Evolutionary conservation across 495 filamentous ascomycete genomes (phyloP), one percentile per base, ranked within the genome.

Genomic region (Thermothielavioides terrestris): DNA sequence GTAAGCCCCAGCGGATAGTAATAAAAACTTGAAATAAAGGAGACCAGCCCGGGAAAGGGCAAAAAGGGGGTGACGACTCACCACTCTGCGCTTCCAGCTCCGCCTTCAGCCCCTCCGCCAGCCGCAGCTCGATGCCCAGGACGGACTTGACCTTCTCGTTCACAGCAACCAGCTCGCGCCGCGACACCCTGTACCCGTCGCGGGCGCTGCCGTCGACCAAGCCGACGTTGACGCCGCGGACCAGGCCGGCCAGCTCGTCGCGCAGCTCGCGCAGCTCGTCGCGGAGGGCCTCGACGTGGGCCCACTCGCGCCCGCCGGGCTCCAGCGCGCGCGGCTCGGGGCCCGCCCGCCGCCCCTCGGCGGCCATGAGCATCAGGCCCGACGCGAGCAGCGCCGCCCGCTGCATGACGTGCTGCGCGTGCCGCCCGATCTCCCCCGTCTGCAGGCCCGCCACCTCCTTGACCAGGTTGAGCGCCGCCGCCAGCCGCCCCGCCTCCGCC

Each of bases 301-400:
- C 7, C 12, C 9, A 42, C 27, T 15, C 36, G 4, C 25, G 25
- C 5, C 22, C 20, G 11, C 46, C 35, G 11, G n/a, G n/a, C 6
- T 10, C 20, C 12, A 3, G 17, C 20, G 17, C 28, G 15, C 28
- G 17, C 45, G 1, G 14, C 30, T 32, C 18, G 20, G 9, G 6
- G 9, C 15, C 22, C 39, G 10, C 23, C 12, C 30, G 11, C 42
- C 20, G 26, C 11, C 42, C 54, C 18, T 60, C 58, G 9, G 58
- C 58, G 2, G 32, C 58, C 30, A 57, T 55, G 18, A 50, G 39
- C 44, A 46, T 11, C 54, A 60, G 43, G 27, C 12, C 21, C 18
- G 40, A 42, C 2, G 18, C 40, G 0, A 18, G 28, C 15, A 51
- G 25, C 5, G 48, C 36, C 4, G 43, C 40, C 1, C 52, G 17